These are phyloP conservation scores for Candida hispaniensis DNA, from an alignment of 805 yeast species.

Conservation along the genomic window DNA sequence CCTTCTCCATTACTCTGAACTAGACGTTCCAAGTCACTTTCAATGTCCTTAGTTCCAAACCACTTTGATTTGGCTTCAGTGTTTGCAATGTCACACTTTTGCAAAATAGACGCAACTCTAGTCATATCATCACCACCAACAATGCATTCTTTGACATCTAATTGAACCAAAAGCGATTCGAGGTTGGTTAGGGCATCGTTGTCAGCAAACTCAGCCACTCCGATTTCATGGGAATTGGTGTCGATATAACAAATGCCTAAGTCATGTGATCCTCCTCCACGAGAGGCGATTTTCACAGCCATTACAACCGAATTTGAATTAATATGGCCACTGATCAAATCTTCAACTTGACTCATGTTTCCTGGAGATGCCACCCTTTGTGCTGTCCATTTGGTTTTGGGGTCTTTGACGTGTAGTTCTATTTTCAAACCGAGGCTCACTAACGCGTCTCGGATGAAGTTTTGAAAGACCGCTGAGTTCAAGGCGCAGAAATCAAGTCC, in stretches of 20 bases:
- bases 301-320: conserved; percentile 46
- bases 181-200: conserved; percentile 79
- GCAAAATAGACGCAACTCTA: conserved; percentile 61
- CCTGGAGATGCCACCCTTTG: conserved; percentile 92
- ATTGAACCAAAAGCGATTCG: conserved; percentile 76
- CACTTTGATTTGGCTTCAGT: conserved; percentile 48
- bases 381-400: conserved; percentile 29
- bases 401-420: conserved; percentile 56
- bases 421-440: conserved; percentile 64
- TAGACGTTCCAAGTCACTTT: conserved; percentile 67
- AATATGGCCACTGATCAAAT: conserved; percentile 41
- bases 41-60: conserved; percentile 58
- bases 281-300: conserved; percentile 36
- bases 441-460: conserved; percentile 53
- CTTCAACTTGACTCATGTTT: conserved; percentile 68
- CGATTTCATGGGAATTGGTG: conserved; percentile 52
- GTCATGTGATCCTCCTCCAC: no score
- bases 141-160: conserved; percentile 79
- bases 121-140: conserved; percentile 45
- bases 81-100: conserved; percentile 65
- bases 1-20: conserved; percentile 16
- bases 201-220: conserved; percentile 71
- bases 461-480: conserved; percentile 61
- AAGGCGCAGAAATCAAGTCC: conserved; percentile 43
- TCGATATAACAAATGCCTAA: conserved; percentile 79